Evolutionary conservation across 768 basidiomycete species (phyloP).

Genomic region (Erythrobasidium yunnanense): DNA sequence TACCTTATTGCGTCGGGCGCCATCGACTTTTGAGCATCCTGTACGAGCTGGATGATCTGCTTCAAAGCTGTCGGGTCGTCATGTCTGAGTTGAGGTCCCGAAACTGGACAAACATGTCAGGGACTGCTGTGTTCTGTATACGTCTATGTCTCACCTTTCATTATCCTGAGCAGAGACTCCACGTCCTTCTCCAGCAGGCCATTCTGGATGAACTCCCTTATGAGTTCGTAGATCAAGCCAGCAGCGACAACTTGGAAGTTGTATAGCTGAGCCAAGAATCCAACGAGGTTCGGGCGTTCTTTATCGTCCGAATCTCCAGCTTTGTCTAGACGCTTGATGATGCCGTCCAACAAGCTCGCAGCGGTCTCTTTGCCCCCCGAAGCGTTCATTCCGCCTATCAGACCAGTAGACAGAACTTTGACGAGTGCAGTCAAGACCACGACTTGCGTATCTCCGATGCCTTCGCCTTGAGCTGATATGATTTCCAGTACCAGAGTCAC

Average conservation of each 20-base stretch:
- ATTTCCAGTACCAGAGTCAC: constrained; percentile 32
- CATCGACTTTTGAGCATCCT: not conserved
- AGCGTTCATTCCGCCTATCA: constrained; percentile 14
- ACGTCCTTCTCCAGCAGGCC: constrained; percentile 64
- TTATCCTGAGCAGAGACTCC: constrained; percentile 72
- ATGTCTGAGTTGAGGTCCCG: constrained; percentile 77
- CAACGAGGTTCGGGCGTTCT: constrained; percentile 75
- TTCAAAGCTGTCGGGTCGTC: constrained; percentile 77
- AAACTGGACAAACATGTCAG: constrained; percentile 49
- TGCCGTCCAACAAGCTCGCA: constrained; percentile 10
- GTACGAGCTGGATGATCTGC: constrained; percentile 27
- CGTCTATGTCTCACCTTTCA: constrained; percentile 52
- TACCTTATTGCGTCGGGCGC: constrained; percentile 48
- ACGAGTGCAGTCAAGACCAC: constrained; percentile 32
- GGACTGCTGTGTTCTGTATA: not conserved
- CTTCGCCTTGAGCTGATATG: constrained; percentile 31
- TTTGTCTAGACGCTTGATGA: not conserved
- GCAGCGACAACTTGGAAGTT: constrained; percentile 90
- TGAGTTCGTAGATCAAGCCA: constrained; percentile 77
- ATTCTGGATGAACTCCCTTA: constrained; percentile 58
- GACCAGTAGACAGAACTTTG: constrained; percentile 26
- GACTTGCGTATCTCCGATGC: constrained; percentile 34
- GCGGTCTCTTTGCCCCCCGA: constrained; percentile 16
- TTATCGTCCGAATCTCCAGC: constrained; percentile 50
- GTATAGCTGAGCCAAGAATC: constrained; percentile 81